These are phyloP conservation scores for Ceratobasidium theobromae DNA, from an alignment of 1,284 basidiomycete genomes.

Conservation along the genomic window DNA sequence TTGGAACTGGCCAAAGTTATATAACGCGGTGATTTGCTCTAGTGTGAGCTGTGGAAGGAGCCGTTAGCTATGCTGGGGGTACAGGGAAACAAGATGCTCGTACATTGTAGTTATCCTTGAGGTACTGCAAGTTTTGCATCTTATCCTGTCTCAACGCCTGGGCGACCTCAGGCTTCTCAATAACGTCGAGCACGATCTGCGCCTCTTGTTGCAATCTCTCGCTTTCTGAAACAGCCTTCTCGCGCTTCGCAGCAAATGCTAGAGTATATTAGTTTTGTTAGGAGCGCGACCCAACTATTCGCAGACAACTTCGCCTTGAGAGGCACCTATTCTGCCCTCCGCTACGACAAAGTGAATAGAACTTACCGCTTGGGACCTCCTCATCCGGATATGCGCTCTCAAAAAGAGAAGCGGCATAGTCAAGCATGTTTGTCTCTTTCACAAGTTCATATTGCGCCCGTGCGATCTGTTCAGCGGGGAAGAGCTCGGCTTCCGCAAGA, in stretches of 20 bases:
- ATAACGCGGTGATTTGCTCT: slow-evolving; percentile 94
- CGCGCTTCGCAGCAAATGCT: slow-evolving; percentile 83
- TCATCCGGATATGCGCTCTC: slow-evolving; percentile 73
- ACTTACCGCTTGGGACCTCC: slow-evolving; percentile 63
- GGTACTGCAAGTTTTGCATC: slow-evolving; percentile 91
- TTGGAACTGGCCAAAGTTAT: slow-evolving; percentile 98
- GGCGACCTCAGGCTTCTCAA: slow-evolving; percentile 94
- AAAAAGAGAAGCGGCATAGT: slow-evolving; percentile 81
- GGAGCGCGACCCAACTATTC: too few species aligned
- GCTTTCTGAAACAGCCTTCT: slow-evolving; percentile 80
- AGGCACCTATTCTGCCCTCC: too few species aligned
- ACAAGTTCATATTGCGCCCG: slow-evolving; percentile 95
- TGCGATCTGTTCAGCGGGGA: slow-evolving; percentile 73
- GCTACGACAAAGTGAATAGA: neutral
- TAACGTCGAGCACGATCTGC: slow-evolving; percentile 90
- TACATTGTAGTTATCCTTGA: slow-evolving; percentile 92
- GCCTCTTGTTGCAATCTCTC: slow-evolving; percentile 86
- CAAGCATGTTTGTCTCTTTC: slow-evolving; percentile 95
- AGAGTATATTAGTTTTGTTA: slow-evolving; percentile 8
- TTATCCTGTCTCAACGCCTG: slow-evolving; percentile 91
- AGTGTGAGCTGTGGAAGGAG: slow-evolving; percentile 67
- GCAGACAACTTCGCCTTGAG: too few species aligned
- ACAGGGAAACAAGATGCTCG: slow-evolving; percentile 42
- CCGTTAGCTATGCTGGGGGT: slow-evolving; percentile 31
- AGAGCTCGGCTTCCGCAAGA: slow-evolving; percentile 71